Evolutionary conservation across 1,284 basidiomycete species (phyloP).

Genomic region (Tilletia horrida): DNA sequence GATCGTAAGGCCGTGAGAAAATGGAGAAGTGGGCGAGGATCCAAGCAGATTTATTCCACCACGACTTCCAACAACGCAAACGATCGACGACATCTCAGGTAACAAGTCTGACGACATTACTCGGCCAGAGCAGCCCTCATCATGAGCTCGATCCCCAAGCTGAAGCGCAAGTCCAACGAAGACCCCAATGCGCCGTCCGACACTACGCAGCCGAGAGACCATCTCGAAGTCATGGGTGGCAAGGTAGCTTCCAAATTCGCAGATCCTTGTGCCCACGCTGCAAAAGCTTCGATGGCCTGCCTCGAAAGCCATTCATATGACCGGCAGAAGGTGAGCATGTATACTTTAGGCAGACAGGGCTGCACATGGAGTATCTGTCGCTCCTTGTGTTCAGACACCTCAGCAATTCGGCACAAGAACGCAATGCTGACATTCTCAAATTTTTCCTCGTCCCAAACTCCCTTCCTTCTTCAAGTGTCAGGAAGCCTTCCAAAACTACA

Average conservation of each 20-base stretch:
- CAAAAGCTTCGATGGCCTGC: constrained; percentile 49
- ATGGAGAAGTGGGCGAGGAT: too few species aligned
- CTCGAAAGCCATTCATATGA: constrained; percentile 50
- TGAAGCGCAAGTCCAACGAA: constrained; percentile 7
- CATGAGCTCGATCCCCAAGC: constrained; percentile 14
- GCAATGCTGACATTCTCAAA: too few species aligned
- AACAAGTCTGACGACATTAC: neutral
- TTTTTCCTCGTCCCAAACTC: too few species aligned
- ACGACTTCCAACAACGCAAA: neutral
- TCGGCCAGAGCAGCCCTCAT: neutral
- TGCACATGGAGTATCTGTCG: too few species aligned
- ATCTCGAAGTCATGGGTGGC: constrained; percentile 37
- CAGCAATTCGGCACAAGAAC: too few species aligned
- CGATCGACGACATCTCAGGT: too few species aligned
- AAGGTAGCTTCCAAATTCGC: constrained; percentile 44
- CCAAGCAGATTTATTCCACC: too few species aligned
- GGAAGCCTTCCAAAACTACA: constrained; percentile 48
- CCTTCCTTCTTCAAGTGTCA: too few species aligned
- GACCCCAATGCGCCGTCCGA: neutral
- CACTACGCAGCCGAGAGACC: constrained; percentile 30
- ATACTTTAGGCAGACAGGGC: neutral
- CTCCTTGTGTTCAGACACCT: too few species aligned
- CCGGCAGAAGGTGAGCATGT: constrained; percentile 26
- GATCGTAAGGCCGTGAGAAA: too few species aligned
- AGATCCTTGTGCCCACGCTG: constrained; percentile 51